Percentiles rank a stretch among this genome's conserved stretches.
phyloP scores from a whole-genome alignment of 768 basidiomycete genomes.

The Naematelia aurantialba region DNA sequence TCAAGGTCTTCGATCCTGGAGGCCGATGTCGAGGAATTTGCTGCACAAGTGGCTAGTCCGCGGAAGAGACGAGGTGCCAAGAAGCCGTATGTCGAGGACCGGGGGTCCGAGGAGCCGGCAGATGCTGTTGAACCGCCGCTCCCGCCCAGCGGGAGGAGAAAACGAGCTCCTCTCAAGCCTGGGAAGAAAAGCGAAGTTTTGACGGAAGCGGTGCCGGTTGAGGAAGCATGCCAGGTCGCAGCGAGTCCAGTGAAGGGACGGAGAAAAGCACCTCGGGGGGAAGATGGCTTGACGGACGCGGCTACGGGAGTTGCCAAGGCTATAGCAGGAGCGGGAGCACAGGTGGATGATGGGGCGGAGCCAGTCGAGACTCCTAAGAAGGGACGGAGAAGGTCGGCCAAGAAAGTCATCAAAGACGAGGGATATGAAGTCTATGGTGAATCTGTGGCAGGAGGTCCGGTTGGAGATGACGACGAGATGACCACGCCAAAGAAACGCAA shows the following conservation, averaged over 20 bases:
- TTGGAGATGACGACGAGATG: conserved; percentile 11
- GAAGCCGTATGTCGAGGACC: neutral
- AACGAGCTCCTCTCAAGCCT: neutral
- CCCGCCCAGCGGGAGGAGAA: neutral
- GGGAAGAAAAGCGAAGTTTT: neutral
- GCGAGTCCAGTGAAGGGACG: neutral
- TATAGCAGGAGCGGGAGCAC: neutral
- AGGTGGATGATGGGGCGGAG: neutral
- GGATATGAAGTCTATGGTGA: conserved; percentile 7
- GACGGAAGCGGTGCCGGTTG: neutral
- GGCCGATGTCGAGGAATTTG: neutral
- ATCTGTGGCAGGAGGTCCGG: neutral
- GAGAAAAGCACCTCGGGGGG: neutral
- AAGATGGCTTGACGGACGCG: too few species aligned
- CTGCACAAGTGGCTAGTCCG: conserved; percentile 2
- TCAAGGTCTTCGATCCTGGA: neutral
- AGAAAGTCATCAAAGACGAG: conserved; percentile 11
- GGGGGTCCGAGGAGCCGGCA: conserved; percentile 1
- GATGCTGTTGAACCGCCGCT: neutral
- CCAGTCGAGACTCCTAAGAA: conserved; percentile 1
- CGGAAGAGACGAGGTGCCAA: neutral
- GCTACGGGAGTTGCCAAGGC: too few species aligned
- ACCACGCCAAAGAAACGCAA: conserved; percentile 13
- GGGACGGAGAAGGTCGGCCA: conserved; percentile 2
- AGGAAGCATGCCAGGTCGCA: too few species aligned